Percentiles rank a stretch among this genome's conserved stretches.
Evolutionary conservation across 306 rosid genomes (phyloP).

Genomic region (Datisca glomerata): DNA sequence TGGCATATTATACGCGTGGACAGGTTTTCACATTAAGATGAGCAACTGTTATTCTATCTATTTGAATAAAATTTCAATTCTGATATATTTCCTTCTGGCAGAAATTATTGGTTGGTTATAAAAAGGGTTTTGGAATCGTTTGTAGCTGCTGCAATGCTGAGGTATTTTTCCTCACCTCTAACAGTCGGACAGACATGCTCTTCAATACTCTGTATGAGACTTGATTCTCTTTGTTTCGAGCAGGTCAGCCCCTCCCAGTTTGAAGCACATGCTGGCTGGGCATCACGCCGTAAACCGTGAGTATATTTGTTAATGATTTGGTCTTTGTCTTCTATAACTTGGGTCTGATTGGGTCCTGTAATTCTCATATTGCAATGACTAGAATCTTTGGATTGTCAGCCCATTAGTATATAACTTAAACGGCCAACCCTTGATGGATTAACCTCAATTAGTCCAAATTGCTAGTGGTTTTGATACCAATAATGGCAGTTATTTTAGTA

Average conservation of each 20-base stretch:
- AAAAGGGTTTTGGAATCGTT: conserved; percentile 50
- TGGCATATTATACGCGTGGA: conserved; percentile 64
- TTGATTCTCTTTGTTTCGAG: conserved; percentile 7
- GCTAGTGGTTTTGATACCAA: too few relatives aligned
- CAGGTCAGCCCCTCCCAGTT: conserved; percentile 90
- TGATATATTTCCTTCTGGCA: conserved; percentile 26
- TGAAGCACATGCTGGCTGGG: conserved; percentile 98
- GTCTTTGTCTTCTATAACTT: conserved; percentile 1
- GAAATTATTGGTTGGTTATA: conserved; percentile 70
- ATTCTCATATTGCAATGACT: too few relatives aligned
- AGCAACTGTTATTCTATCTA: not conserved
- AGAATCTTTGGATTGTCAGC: too few relatives aligned
- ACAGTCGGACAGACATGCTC: conserved; percentile 7
- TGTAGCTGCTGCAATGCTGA: conserved; percentile 73
- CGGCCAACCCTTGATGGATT: too few relatives aligned
- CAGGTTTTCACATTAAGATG: conserved; percentile 31
- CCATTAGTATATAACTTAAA: too few relatives aligned
- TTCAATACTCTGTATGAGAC: not conserved
- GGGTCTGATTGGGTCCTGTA: too few relatives aligned
- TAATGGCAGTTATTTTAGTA: too few relatives aligned
- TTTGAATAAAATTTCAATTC: not conserved
- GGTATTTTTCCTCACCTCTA: conserved; percentile 28
- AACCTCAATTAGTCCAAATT: too few relatives aligned
- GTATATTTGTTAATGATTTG: conserved; percentile 24
- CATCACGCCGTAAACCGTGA: conserved; percentile 96